Conservation (phyloP, 192 early-diverging fungal genomes). For the Coemansia erecta region DNA sequence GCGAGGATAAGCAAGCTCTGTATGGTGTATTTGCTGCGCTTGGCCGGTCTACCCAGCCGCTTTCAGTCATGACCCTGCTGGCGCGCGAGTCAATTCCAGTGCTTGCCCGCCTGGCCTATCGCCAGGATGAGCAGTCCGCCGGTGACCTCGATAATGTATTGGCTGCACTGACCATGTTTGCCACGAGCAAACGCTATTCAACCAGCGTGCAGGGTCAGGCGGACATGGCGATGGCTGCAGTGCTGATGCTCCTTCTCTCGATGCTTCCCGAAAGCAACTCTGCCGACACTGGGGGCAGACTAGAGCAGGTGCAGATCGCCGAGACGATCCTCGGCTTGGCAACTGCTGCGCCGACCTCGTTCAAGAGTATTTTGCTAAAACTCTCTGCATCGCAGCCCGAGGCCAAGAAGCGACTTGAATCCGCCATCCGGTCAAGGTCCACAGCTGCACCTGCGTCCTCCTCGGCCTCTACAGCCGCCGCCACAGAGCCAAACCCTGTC, state of each 20-base stretch:
- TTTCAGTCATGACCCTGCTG: no score
- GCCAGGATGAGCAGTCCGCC: neutral
- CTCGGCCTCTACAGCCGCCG: no score
- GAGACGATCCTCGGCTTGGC: slow-evolving; percentile 29
- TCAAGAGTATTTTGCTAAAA: slow-evolving; percentile 21
- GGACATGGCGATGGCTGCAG: slow-evolving; percentile 18
- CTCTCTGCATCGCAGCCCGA: slow-evolving; percentile 19
- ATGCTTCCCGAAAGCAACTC: slow-evolving; percentile 14
- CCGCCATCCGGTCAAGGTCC: slow-evolving; percentile 25
- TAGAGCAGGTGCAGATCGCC: neutral
- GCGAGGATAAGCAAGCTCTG: no score
- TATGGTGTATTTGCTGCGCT: no score
- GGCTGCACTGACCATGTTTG: slow-evolving; percentile 12
- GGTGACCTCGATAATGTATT: neutral
- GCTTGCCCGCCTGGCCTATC: neutral
- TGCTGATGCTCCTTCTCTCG: slow-evolving; percentile 38
- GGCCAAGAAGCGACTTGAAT: slow-evolving; percentile 27
- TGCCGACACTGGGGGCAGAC: neutral
- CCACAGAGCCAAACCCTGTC: no score
- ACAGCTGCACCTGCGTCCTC: neutral
- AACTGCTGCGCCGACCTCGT: slow-evolving; percentile 12
- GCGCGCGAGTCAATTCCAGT: neutral
- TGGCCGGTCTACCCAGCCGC: no score
- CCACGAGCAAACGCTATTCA: slow-evolving; percentile 8
- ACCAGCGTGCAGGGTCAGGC: neutral